These are phyloP conservation scores for Erythrophleum fordii DNA, from an alignment of 306 rosid species.

Conservation along the genomic window DNA sequence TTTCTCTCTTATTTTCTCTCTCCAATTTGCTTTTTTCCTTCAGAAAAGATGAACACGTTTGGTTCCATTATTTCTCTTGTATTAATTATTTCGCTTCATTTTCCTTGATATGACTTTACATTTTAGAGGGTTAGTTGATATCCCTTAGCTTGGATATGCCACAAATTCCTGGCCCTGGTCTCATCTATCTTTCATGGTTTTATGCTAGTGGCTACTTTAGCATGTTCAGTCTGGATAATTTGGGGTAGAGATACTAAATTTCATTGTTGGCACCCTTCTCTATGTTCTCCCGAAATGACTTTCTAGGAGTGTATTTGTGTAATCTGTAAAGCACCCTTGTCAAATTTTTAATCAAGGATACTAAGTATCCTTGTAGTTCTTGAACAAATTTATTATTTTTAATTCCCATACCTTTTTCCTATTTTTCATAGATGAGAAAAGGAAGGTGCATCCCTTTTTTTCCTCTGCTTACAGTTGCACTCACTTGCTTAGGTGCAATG, in stretches of 20 bases:
- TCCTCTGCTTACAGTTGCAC: neutral
- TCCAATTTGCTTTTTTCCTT: neutral
- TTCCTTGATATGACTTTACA: conserved; percentile 1
- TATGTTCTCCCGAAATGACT: neutral
- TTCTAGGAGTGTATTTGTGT: too few species aligned
- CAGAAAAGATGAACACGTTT: neutral
- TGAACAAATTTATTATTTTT: neutral
- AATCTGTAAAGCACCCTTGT: neutral
- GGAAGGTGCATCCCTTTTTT: neutral
- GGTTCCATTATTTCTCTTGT: neutral
- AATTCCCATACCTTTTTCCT: conserved; percentile 10
- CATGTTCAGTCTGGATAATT: neutral
- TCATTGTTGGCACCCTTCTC: neutral
- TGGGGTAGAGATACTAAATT: neutral
- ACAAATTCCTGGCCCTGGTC: neutral
- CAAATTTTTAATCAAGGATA: neutral
- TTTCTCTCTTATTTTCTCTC: neutral
- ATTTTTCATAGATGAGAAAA: neutral
- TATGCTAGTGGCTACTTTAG: neutral
- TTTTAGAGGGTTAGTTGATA: neutral
- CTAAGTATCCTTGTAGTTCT: neutral
- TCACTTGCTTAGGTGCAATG: neutral
- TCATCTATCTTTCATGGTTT: neutral
- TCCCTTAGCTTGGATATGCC: neutral
- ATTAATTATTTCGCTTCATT: conserved; percentile 20